Percentiles rank a stretch among this genome's conserved stretches.
phyloP scores from a whole-genome alignment of 2,329 filamentous ascomycete genomes.

The Phoma herbarum region DNA sequence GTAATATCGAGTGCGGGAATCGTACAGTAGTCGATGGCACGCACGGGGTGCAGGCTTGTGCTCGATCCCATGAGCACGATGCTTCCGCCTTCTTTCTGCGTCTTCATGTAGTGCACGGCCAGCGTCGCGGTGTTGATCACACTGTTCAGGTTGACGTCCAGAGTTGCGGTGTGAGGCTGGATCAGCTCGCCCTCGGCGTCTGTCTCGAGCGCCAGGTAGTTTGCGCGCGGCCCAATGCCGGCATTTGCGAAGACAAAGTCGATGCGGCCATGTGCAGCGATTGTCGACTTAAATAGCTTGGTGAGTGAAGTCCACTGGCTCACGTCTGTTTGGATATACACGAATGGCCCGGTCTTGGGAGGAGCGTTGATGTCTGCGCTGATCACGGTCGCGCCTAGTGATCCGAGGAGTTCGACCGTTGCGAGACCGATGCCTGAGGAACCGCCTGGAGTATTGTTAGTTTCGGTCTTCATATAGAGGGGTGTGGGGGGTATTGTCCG shows the following conservation, averaged over 20 bases:
- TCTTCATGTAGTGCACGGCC: conserved; percentile 61
- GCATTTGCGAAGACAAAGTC: conserved; percentile 65
- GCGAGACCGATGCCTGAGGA: conserved; percentile 68
- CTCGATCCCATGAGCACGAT: conserved; percentile 64
- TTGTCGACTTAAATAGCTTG: conserved; percentile 61
- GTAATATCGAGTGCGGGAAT: neutral
- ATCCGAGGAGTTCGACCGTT: conserved; percentile 61
- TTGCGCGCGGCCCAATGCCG: conserved; percentile 58
- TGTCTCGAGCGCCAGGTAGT: conserved; percentile 59
- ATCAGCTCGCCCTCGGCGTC: conserved; percentile 61
- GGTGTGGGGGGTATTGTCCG: neutral
- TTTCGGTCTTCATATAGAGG: neutral
- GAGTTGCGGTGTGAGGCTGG: conserved; percentile 54
- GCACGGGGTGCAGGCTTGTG: conserved; percentile 61
- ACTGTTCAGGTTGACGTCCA: conserved; percentile 63
- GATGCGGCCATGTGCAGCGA: conserved; percentile 54
- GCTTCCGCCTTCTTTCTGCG: conserved; percentile 59
- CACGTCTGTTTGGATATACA: conserved; percentile 53
- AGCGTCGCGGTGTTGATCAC: conserved; percentile 61
- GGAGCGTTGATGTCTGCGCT: conserved; percentile 62
- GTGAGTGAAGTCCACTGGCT: conserved; percentile 61
- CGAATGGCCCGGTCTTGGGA: conserved; percentile 33
- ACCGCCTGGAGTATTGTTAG: conserved; percentile 53
- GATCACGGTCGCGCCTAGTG: conserved; percentile 63
- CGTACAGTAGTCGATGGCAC: conserved; percentile 61